Evolutionary conservation across 2,329 filamentous ascomycete genomes (phyloP).

Genomic region (Fusarium sp.): DNA sequence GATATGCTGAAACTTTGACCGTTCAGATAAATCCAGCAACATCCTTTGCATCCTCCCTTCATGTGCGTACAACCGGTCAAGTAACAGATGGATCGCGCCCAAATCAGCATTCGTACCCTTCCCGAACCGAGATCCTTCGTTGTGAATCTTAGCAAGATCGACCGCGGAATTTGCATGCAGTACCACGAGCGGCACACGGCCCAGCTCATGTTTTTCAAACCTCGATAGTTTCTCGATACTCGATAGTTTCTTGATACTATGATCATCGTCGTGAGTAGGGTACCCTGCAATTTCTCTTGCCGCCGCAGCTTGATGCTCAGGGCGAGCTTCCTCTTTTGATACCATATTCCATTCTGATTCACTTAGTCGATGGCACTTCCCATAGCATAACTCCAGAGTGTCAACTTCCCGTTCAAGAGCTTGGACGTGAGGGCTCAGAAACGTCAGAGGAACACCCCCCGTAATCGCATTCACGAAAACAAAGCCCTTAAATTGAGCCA

Average conservation of each 20-base stretch:
- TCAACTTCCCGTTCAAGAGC: not conserved
- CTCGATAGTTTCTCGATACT: too few relatives aligned
- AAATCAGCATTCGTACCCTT: not conserved
- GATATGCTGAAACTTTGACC: not conserved
- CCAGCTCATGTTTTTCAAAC: not conserved
- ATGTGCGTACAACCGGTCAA: too few relatives aligned
- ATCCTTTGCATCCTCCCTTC: not conserved
- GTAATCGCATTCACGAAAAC: conserved; percentile 24
- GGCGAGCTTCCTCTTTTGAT: not conserved
- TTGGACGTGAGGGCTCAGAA: not conserved
- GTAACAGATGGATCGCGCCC: too few relatives aligned
- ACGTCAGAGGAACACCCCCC: not conserved
- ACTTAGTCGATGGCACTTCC: not conserved
- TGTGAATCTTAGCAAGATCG: not conserved
- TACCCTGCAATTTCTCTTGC: not conserved
- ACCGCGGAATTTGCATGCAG: not conserved
- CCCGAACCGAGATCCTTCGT: not conserved
- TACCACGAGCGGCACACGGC: conserved; percentile 1
- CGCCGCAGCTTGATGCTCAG: not conserved
- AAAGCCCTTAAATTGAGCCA: conserved; percentile 31
- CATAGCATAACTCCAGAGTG: conserved; percentile 1
- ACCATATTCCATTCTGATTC: not conserved
- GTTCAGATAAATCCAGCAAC: not conserved
- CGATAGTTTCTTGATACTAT: too few relatives aligned
- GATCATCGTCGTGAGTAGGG: not conserved